Base-by-base conservation (phyloP, 2,329 filamentous ascomycete species). In the Ophiostoma sp. region DNA sequence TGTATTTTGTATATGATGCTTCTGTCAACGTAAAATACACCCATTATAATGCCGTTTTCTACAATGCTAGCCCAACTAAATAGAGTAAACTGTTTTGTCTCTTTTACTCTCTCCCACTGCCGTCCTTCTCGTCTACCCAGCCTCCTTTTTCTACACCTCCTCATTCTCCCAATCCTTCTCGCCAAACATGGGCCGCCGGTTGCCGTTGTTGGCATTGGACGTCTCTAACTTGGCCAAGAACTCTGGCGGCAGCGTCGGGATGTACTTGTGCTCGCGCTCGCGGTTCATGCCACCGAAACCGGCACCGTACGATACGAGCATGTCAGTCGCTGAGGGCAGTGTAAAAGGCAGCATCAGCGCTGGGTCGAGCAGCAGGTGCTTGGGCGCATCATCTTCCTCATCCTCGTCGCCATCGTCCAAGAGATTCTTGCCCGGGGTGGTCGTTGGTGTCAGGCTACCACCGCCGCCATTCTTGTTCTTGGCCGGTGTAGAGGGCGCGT, bases 251-350 rank as follows among this genome's bases (percentile, higher is more conserved):
- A 99, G 93, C 0, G 93, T 97, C 1, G 96, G 96, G 63, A 97
- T 97, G 81, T 99, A 99, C 83, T 97, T 97, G 77, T 94, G 88
- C 82, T 97, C 96, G 73, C 94, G 88, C 82, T 98, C 96, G 75
- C 92, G 88, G 83, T 99, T 97, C 64, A 96, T 85, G 0, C 96
- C 96, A 5, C 96, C 96, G 79, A 98, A 96, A 0, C 96, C 96
- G 15, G 96, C 95, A 0, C 96, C 96, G 79, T 97, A 99, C 77
- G 91, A 95, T 66, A 99, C 90, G 66, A 98, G 87, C 96, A 99
- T 99, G 81, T 99, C 96, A 33, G 95, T 98, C 73, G 94, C 96
- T 1, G 95, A 97, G 1, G 96, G 96, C 36, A 99, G 85, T n/a
- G 92, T 92, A 80, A 99, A 99, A 0, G 96, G 96, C 33, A 99